These are phyloP conservation scores for Fusarium proliferatum DNA, from an alignment of 2,329 filamentous ascomycete genomes.

Conservation along the genomic window DNA sequence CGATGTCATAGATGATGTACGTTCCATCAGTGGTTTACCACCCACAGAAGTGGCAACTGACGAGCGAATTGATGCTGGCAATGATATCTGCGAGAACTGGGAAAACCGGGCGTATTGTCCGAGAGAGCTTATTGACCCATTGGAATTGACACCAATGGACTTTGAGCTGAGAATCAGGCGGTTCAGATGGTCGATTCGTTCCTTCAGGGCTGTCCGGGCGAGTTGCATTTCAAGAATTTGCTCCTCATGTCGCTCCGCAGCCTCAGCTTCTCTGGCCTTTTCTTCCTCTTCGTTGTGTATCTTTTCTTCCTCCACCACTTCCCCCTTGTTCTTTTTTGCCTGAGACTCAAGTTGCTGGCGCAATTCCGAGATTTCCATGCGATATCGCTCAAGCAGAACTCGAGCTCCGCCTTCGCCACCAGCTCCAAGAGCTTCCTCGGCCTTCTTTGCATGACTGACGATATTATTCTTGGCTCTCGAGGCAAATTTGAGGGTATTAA, in stretches of 20 bases:
- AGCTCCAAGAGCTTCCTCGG: slow-evolving; percentile 84
- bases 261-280: slow-evolving; percentile 79
- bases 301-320: slow-evolving; percentile 69
- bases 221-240: slow-evolving; percentile 99
- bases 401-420: slow-evolving; percentile 87
- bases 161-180: slow-evolving; percentile 95
- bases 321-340: slow-evolving; percentile 73
- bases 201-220: slow-evolving; percentile 92
- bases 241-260: slow-evolving; percentile 89
- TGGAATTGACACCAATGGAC: slow-evolving; percentile 90
- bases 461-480: slow-evolving; percentile 98
- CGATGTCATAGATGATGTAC: slow-evolving; percentile 76
- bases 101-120: slow-evolving; percentile 72
- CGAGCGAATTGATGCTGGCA: slow-evolving; percentile 70
- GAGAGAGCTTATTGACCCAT: slow-evolving; percentile 76
- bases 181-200: slow-evolving; percentile 97
- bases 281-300: slow-evolving; percentile 76
- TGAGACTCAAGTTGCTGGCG: slow-evolving; percentile 85
- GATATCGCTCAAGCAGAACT: slow-evolving; percentile 90
- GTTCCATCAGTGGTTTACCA: slow-evolving; percentile 64
- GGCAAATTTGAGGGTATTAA: slow-evolving; percentile 97
- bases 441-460: slow-evolving; percentile 94
- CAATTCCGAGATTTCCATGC: slow-evolving; percentile 89
- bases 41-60: slow-evolving; percentile 74
- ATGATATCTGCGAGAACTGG: slow-evolving; percentile 69